These are phyloP conservation scores for Diaporthe humulicola DNA, from an alignment of 2,329 filamentous ascomycete species.

Conservation along the genomic window DNA sequence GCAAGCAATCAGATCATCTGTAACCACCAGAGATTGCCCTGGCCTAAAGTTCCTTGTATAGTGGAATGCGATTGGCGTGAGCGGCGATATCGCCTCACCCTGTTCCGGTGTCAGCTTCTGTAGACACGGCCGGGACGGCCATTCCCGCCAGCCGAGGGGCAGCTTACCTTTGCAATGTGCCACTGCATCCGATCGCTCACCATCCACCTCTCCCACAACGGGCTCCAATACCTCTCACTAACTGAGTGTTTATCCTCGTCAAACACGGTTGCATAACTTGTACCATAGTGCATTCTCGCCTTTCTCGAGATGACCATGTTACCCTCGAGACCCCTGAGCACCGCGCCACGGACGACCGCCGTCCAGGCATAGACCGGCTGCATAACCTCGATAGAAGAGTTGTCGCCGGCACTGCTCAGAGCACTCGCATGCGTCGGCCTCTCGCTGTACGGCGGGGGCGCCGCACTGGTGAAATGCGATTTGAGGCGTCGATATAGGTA, in stretches of 20 bases:
- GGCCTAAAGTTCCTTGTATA: slow-evolving; percentile 89
- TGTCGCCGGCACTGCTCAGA: slow-evolving; percentile 56
- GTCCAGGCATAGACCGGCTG: slow-evolving; percentile 88
- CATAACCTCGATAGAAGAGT: slow-evolving; percentile 80
- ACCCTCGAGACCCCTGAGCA: slow-evolving; percentile 80
- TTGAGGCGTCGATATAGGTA: slow-evolving; percentile 81
- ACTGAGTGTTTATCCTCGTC: slow-evolving; percentile 81
- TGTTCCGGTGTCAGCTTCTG: slow-evolving; percentile 48
- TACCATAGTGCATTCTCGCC: slow-evolving; percentile 83
- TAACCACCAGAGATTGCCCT: slow-evolving; percentile 81
- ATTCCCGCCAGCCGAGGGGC: no score
- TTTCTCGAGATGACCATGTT: slow-evolving; percentile 83
- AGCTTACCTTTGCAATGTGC: slow-evolving; percentile 82
- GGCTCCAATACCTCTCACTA: slow-evolving; percentile 82
- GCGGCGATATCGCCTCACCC: slow-evolving; percentile 82
- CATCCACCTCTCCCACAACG: slow-evolving; percentile 87
- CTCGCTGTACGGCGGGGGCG: slow-evolving; percentile 76
- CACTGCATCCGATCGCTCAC: slow-evolving; percentile 87
- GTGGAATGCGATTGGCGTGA: slow-evolving; percentile 82
- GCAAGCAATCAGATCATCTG: slow-evolving; percentile 84
- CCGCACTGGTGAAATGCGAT: slow-evolving; percentile 72
- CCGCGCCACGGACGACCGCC: slow-evolving; percentile 82
- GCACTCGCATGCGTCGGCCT: slow-evolving; percentile 75
- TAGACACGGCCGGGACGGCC: background rate
- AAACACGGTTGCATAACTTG: slow-evolving; percentile 84